phyloP scores from a whole-genome alignment of 768 basidiomycete species.

The Mycena galopus region DNA sequence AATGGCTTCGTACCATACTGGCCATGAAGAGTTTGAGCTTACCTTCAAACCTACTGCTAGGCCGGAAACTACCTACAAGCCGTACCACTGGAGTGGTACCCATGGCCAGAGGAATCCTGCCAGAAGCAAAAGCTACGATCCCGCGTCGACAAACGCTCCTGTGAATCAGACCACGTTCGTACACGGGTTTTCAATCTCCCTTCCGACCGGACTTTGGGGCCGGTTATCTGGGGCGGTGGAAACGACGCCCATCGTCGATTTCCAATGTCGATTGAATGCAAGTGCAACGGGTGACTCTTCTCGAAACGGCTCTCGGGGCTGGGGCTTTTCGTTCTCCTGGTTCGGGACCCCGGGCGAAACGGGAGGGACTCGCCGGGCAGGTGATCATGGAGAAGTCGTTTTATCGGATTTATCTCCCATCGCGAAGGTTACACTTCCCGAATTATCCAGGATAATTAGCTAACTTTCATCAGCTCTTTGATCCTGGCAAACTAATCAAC shows the following conservation, averaged over 20 bases:
- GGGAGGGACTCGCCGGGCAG: not conserved
- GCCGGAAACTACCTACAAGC: not conserved
- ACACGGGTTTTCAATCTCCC: conserved; percentile 17
- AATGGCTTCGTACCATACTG: conserved; percentile 30
- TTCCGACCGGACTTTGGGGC: conserved; percentile 1
- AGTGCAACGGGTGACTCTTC: not conserved
- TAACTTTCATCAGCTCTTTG: not conserved
- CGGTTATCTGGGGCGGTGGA: not conserved
- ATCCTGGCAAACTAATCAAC: conserved; percentile 1
- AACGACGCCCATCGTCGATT: not conserved
- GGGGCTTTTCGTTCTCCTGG: not conserved
- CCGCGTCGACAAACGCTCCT: not conserved
- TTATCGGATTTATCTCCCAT: not conserved
- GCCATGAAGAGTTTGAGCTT: not conserved
- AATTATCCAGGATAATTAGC: not conserved
- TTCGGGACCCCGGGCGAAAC: not conserved
- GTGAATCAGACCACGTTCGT: conserved; percentile 18
- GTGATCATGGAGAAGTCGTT: not conserved
- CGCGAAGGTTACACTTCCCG: not conserved
- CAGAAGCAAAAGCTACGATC: not conserved
- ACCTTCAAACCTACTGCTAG: not conserved
- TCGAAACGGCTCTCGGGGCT: not conserved
- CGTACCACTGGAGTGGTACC: conserved; percentile 1
- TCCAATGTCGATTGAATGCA: not conserved
- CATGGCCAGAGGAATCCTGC: not conserved